These are phyloP conservation scores for Flagelloscypha sp. DNA, from an alignment of 768 basidiomycete genomes.

Conservation along the genomic window DNA sequence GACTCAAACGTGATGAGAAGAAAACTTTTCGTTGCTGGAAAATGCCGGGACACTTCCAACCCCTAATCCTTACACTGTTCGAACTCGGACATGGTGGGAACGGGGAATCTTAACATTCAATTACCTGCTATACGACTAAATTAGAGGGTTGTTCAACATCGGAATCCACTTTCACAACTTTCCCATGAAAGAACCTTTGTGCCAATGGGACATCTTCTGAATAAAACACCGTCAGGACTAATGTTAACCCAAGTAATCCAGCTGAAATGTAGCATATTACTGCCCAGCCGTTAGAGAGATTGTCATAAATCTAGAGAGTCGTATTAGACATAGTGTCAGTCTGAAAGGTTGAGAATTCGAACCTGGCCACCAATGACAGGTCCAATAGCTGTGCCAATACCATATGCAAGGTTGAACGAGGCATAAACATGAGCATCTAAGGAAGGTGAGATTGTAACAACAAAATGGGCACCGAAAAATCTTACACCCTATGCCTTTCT, in stretches of 20 bases:
- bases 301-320: constrained; percentile 47
- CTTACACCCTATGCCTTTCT: constrained; percentile 65
- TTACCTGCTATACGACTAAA: too few relatives aligned
- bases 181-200: too few relatives aligned
- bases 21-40: too few relatives aligned
- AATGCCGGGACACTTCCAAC: too few relatives aligned
- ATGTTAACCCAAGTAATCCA: constrained; percentile 30
- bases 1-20: too few relatives aligned
- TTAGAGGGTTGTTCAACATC: too few relatives aligned
- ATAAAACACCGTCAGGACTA: constrained; percentile 34
- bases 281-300: constrained; percentile 49
- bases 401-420: constrained; percentile 66
- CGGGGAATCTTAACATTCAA: too few relatives aligned
- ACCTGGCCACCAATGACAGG: constrained; percentile 66
- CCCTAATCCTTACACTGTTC: too few relatives aligned
- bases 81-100: too few relatives aligned
- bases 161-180: too few relatives aligned
- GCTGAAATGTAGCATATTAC: constrained; percentile 43
- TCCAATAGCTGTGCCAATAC: constrained; percentile 59
- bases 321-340: constrained; percentile 1
- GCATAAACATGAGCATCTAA: constrained; percentile 70
- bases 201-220: constrained; percentile 41
- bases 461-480: constrained; percentile 3
- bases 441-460: neutral
- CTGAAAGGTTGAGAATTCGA: constrained; percentile 7